Conservation (phyloP, 257 asterid species). For the Nicotiana knightiana region DNA sequence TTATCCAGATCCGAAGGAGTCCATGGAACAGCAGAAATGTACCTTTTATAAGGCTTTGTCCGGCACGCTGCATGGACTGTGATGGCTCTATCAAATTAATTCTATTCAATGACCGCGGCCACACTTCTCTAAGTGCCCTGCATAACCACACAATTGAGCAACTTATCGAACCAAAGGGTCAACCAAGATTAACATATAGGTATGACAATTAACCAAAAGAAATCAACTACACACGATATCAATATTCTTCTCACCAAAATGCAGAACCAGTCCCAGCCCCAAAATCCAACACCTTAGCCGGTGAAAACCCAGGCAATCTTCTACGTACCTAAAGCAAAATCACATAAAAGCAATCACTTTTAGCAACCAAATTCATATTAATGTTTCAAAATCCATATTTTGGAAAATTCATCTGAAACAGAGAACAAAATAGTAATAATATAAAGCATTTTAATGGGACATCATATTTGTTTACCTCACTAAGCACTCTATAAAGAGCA, state of each 20-base stretch:
- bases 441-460: background rate
- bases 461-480: slow-evolving; percentile 52
- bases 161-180: background rate
- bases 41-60: slow-evolving; percentile 77
- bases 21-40: background rate
- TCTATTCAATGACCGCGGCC: slow-evolving; percentile 70
- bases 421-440: background rate
- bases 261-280: slow-evolving; percentile 99
- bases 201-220: background rate
- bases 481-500: slow-evolving; percentile 73
- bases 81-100: slow-evolving; percentile 95
- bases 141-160: slow-evolving; percentile 9
- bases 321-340: slow-evolving; percentile 48
- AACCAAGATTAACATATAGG: background rate
- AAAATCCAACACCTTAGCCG: slow-evolving; percentile 84
- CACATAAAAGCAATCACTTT: slow-evolving; percentile 11
- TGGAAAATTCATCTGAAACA: background rate
- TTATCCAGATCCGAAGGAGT: background rate
- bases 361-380: background rate
- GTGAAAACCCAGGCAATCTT: slow-evolving; percentile 76
- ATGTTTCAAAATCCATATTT: background rate
- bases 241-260: slow-evolving; percentile 59
- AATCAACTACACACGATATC: background rate
- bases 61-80: slow-evolving; percentile 96
- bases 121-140: slow-evolving; percentile 93